A percentile compares a stretch with the other conserved stretches of the same genome.
These are phyloP conservation scores for Elsinoe necatrix DNA, from an alignment of 2,329 filamentous ascomycete genomes.

Conservation along the genomic window DNA sequence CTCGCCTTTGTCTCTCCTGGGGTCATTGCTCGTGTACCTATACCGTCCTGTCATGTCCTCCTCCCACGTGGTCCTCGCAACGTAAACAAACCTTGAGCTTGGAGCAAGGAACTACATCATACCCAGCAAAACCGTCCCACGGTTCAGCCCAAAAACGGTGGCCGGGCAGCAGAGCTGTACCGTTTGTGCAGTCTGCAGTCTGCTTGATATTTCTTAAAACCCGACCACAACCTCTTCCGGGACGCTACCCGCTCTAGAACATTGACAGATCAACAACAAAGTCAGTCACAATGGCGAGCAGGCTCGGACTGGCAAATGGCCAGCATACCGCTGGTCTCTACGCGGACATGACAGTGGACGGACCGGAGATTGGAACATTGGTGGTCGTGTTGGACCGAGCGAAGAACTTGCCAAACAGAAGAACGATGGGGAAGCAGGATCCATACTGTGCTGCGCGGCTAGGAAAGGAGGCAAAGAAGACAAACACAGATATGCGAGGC, in stretches of 20 bases:
- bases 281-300: slow-evolving; percentile 10
- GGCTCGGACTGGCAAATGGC: slow-evolving; percentile 19
- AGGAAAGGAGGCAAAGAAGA: slow-evolving; percentile 97
- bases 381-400: slow-evolving; percentile 88
- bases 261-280: neutral
- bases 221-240: neutral
- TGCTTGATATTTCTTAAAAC: neutral
- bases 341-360: slow-evolving; percentile 87
- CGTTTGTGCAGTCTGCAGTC: slow-evolving; percentile 5
- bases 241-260: neutral
- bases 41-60: neutral
- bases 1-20: neutral
- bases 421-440: slow-evolving; percentile 97
- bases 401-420: slow-evolving; percentile 93
- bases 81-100: slow-evolving; percentile 11
- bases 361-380: slow-evolving; percentile 85
- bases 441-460: slow-evolving; percentile 90
- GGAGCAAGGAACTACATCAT: slow-evolving; percentile 11
- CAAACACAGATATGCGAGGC: slow-evolving; percentile 82
- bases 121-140: slow-evolving; percentile 10
- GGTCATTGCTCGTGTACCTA: neutral
- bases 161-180: slow-evolving; percentile 13
- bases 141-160: slow-evolving; percentile 9
- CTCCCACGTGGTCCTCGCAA: neutral
- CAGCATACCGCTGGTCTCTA: slow-evolving; percentile 83